phyloP scores from a whole-genome alignment of 345 rosid species.

The Geranium brycei region DNA sequence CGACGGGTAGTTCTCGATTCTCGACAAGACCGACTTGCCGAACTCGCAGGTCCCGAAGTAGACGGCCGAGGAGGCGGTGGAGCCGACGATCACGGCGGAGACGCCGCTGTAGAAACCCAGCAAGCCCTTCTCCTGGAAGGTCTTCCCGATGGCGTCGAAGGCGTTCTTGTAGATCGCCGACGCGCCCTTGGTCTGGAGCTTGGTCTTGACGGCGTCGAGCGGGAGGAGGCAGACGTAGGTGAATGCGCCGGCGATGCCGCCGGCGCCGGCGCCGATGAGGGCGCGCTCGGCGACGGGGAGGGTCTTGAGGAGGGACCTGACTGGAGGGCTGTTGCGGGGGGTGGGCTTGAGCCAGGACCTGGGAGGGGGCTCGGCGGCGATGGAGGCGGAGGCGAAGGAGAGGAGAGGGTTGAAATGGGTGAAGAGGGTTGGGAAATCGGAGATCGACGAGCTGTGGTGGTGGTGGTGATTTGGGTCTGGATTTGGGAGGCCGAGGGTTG shows the following conservation, averaged over 20 bases:
- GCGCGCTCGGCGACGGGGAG: slow-evolving; percentile 76
- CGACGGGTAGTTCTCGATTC: slow-evolving; percentile 44
- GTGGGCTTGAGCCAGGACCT: slow-evolving; percentile 38
- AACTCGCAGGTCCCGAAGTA: slow-evolving; percentile 94
- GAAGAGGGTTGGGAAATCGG: slow-evolving; percentile 22
- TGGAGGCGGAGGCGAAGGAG: slow-evolving; percentile 34
- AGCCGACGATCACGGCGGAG: slow-evolving; percentile 87
- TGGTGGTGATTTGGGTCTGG: slow-evolving; percentile 14
- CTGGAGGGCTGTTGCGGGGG: slow-evolving; percentile 30
- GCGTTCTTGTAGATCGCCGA: slow-evolving; percentile 50
- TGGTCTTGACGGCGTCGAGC: slow-evolving; percentile 79
- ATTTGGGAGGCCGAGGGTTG: slow-evolving; percentile 27
- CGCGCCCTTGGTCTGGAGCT: slow-evolving; percentile 83
- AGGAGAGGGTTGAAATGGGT: slow-evolving; percentile 17
- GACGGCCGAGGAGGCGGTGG: slow-evolving; percentile 75
- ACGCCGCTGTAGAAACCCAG: slow-evolving; percentile 81
- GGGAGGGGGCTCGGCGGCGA: slow-evolving; percentile 20
- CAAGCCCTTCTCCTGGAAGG: slow-evolving; percentile 66
- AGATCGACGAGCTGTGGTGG: slow-evolving; percentile 2
- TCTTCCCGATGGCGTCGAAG: slow-evolving; percentile 58
- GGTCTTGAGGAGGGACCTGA: slow-evolving; percentile 40
- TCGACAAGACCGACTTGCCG: slow-evolving; percentile 71
- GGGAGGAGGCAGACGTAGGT: slow-evolving; percentile 81
- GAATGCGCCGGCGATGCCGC: slow-evolving; percentile 88
- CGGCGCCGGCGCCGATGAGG: slow-evolving; percentile 66